These are phyloP conservation scores for Epicoccum sorghinum DNA, from an alignment of 2,329 filamentous ascomycete genomes.

Conservation along the genomic window DNA sequence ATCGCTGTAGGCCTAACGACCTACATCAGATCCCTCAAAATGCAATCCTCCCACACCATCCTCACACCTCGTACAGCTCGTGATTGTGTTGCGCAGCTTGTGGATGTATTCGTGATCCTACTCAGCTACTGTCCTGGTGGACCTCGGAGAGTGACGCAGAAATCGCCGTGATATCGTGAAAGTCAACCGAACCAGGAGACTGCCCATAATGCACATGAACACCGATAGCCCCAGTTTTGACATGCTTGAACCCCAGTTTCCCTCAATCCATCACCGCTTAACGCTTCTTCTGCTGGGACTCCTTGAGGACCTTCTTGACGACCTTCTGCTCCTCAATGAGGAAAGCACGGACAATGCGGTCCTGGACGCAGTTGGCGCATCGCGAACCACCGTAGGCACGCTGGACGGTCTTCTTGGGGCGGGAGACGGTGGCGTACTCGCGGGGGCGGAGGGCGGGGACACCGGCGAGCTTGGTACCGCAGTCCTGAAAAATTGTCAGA, in stretches of 20 bases:
- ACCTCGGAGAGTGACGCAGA: constrained; percentile 41
- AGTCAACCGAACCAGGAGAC: constrained; percentile 47
- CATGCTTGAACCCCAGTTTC: constrained; percentile 37
- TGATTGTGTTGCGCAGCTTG: constrained; percentile 30
- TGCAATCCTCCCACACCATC: not conserved
- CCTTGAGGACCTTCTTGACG: constrained; percentile 99
- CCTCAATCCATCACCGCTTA: constrained; percentile 40
- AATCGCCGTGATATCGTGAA: constrained; percentile 48
- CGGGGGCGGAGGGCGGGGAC: constrained; percentile 97
- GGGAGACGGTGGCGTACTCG: constrained; percentile 96
- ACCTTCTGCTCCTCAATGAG: constrained; percentile 99
- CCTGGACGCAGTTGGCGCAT: constrained; percentile 98
- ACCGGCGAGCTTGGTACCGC: constrained; percentile 94
- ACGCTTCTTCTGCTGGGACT: constrained; percentile 80
- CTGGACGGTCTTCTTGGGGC: constrained; percentile 99
- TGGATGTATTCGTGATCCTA: constrained; percentile 45
- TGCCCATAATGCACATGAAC: constrained; percentile 51
- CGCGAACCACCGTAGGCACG: constrained; percentile 96
- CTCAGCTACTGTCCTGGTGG: constrained; percentile 42
- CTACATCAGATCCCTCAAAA: not conserved
- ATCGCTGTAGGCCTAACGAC: no score
- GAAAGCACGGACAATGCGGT: constrained; percentile 97
- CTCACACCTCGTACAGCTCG: constrained; percentile 12
- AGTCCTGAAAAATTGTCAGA: constrained; percentile 71
- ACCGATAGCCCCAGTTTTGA: constrained; percentile 49